Conservation (phyloP, 2,329 filamentous ascomycete genomes). For the Aspergillus sp. region DNA sequence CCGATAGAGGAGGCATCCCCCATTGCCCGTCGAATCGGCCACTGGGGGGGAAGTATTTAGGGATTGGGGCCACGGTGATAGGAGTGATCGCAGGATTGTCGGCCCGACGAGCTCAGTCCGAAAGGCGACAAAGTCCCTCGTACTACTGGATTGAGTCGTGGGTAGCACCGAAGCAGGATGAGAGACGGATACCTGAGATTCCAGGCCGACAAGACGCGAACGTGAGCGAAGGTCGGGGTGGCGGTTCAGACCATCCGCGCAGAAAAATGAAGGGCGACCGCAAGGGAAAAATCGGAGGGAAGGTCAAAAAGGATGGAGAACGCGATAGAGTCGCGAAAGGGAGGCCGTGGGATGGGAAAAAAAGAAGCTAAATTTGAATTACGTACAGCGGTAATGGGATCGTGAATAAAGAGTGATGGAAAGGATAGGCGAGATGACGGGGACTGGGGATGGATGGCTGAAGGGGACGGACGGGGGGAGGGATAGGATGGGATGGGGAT, state of each 20-base stretch:
- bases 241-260: slow-evolving; percentile 25
- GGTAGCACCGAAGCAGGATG: slow-evolving; percentile 10
- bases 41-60: slow-evolving; percentile 35
- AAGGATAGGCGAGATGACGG: not conserved
- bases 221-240: slow-evolving; percentile 15
- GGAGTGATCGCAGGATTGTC: slow-evolving; percentile 14
- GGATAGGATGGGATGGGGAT: not conserved
- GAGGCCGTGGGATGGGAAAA: not conserved
- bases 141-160: slow-evolving; percentile 4
- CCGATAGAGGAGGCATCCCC: slow-evolving; percentile 62
- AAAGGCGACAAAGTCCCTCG: slow-evolving; percentile 6
- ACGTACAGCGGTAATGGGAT: not conserved
- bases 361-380: not conserved
- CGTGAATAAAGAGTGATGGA: not conserved
- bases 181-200: not conserved
- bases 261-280: slow-evolving; percentile 21
- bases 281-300: slow-evolving; percentile 10
- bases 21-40: slow-evolving; percentile 44
- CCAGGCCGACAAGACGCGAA: slow-evolving; percentile 1
- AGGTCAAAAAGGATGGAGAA: slow-evolving; percentile 4
- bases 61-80: slow-evolving; percentile 42
- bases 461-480: not conserved
- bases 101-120: slow-evolving; percentile 11
- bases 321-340: slow-evolving; percentile 8
- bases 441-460: not conserved